Conservation (phyloP, 2,329 filamentous ascomycete genomes). For the Apiospora malaysiana region DNA sequence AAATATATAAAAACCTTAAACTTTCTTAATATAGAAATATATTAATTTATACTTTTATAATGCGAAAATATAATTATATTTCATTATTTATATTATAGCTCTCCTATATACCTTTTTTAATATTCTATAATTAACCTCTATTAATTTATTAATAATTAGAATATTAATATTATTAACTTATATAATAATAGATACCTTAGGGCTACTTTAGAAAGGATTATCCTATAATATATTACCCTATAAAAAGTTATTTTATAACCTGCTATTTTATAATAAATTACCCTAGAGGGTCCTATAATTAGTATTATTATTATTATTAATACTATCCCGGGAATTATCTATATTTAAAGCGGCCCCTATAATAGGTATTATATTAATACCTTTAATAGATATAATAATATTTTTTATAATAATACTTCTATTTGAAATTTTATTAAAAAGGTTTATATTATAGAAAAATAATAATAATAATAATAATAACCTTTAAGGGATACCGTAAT, state of each 20-base stretch:
- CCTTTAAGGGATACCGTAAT: too few relatives aligned
- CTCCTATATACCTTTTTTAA: background rate
- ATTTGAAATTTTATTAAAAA: background rate
- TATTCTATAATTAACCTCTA: background rate
- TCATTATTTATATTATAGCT: slow-evolving; percentile 20
- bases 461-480: too few relatives aligned
- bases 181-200: too few relatives aligned
- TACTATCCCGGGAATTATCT: too few relatives aligned
- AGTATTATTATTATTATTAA: background rate
- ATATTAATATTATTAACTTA: background rate
- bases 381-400: background rate
- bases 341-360: too few relatives aligned
- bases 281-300: background rate
- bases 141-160: background rate
- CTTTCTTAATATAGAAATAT: background rate
- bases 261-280: too few relatives aligned
- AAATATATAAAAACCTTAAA: too few relatives aligned
- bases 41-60: slow-evolving; percentile 10
- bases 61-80: background rate
- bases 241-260: background rate
- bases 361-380: background rate
- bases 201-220: too few relatives aligned
- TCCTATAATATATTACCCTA: background rate
- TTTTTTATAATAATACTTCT: background rate
- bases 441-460: too few relatives aligned